Conservation (phyloP, 257 asterid genomes). For the Phtheirospermum japonicum region DNA sequence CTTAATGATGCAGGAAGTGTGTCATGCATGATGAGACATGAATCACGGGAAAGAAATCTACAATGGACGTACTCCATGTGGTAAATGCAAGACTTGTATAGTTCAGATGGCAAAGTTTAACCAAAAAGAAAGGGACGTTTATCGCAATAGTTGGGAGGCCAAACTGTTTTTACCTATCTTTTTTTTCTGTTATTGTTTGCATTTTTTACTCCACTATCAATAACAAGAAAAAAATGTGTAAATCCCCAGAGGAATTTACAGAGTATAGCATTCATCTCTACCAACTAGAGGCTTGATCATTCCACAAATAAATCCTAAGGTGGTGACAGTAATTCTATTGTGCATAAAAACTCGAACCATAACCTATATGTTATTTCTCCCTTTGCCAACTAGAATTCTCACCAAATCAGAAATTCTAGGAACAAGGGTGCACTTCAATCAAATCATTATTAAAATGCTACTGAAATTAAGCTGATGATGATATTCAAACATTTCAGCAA, state of each 20-base stretch:
- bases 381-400: constrained; percentile 15
- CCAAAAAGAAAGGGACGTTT: neutral
- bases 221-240: neutral
- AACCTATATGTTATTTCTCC: constrained; percentile 1
- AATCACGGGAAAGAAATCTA: neutral
- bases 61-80: neutral
- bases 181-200: neutral
- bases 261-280: neutral
- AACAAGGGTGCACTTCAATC: neutral
- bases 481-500: neutral
- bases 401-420: constrained; percentile 21
- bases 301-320: constrained; percentile 10
- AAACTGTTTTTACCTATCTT: neutral
- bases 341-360: constrained; percentile 1
- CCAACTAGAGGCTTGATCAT: constrained; percentile 13
- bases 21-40: neutral
- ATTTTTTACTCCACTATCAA: constrained; percentile 8
- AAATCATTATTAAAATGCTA: constrained; percentile 17
- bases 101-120: neutral
- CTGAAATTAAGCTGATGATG: constrained; percentile 20
- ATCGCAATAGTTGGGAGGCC: neutral
- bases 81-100: neutral
- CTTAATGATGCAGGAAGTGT: neutral
- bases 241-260: constrained; percentile 1
- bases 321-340: neutral